A percentile compares a stretch with the other conserved stretches of the same genome.
Conservation (phyloP, 176 grass and related monocot species). For the Neostapfia colusana region DNA sequence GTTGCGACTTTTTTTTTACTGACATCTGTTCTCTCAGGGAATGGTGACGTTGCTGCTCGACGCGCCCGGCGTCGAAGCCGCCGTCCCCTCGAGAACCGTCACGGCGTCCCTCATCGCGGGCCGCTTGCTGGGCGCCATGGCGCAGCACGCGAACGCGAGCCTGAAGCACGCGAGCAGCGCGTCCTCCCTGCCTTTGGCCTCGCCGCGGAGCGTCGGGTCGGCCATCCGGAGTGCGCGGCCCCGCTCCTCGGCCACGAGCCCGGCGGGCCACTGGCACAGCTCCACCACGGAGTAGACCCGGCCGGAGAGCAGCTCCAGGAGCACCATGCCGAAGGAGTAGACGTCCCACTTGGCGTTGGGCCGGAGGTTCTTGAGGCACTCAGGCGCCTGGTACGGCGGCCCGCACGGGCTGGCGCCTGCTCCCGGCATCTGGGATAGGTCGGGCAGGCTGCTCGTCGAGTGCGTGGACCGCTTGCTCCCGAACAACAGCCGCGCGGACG, state of each 20-base stretch:
- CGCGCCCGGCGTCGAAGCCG: neutral
- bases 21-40: conserved; percentile 3
- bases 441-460: conserved; percentile 83
- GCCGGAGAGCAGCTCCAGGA: conserved; percentile 83
- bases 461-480: conserved; percentile 93
- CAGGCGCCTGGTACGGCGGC: conserved; percentile 85
- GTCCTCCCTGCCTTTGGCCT: conserved; percentile 68
- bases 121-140: conserved; percentile 64
- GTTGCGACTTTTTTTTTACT: conserved; percentile 20
- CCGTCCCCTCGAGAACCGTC: conserved; percentile 61
- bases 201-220: conserved; percentile 69
- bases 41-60: neutral
- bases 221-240: conserved; percentile 74
- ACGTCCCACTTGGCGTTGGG: conserved; percentile 90
- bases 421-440: conserved; percentile 72
- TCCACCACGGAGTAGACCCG: conserved; percentile 92
- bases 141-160: conserved; percentile 82
- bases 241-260: conserved; percentile 56
- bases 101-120: conserved; percentile 75
- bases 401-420: conserved; percentile 53
- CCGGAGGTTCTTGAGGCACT: conserved; percentile 96
- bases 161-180: conserved; percentile 75
- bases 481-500: conserved; percentile 83
- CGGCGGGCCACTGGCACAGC: conserved; percentile 82
- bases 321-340: conserved; percentile 96